Evolutionary conservation across 73 alveolate genomes (phyloP).

Genomic region (Stentor roeselii): DNA sequence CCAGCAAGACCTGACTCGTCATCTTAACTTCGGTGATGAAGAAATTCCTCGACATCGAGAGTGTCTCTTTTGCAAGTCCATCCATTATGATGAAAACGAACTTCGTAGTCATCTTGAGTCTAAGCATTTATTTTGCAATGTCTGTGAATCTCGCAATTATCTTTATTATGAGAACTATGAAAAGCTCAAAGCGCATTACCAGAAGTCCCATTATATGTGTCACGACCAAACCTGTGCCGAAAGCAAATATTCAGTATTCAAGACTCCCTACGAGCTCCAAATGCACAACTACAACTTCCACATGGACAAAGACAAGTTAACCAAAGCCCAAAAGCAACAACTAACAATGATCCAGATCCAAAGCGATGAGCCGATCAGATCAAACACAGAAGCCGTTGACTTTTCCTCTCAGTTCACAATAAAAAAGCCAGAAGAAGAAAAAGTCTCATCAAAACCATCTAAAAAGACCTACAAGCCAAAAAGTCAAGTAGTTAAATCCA

Average conservation of each 20-base stretch:
- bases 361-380: background rate
- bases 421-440: slow-evolving; percentile 12
- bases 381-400: slow-evolving; percentile 28
- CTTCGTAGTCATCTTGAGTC: background rate
- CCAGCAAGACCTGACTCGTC: background rate
- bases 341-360: background rate
- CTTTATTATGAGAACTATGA: slow-evolving; percentile 19
- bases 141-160: slow-evolving; percentile 20
- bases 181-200: slow-evolving; percentile 18
- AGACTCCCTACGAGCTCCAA: slow-evolving; percentile 26
- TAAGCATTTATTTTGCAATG: slow-evolving; percentile 20
- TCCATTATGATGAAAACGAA: slow-evolving; percentile 10
- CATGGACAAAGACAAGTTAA: background rate
- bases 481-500: background rate
- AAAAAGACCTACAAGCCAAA: background rate
- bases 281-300: background rate
- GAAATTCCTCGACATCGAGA: slow-evolving; percentile 19
- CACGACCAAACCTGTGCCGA: slow-evolving; percentile 20
- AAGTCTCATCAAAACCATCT: background rate
- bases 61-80: background rate
- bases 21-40: slow-evolving; percentile 20
- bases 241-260: slow-evolving; percentile 2
- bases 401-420: background rate
- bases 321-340: slow-evolving; percentile 15
- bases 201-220: slow-evolving; percentile 22